These are phyloP conservation scores for Penicillium sp. DNA, from an alignment of 2,329 filamentous ascomycete species.

Conservation along the genomic window DNA sequence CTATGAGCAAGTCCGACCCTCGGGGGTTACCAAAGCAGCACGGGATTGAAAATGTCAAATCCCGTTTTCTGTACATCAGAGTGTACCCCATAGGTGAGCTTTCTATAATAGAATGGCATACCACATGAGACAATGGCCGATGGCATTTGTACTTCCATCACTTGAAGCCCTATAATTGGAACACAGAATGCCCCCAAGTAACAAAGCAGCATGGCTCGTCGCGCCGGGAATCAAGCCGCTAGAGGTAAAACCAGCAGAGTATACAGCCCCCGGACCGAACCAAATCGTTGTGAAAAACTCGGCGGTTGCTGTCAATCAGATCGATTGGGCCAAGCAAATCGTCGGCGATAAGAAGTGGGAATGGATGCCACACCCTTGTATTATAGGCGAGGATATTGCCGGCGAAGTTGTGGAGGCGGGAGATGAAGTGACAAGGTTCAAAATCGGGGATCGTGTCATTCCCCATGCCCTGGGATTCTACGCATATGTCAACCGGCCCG, in stretches of 20 bases:
- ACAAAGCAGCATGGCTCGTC: background rate
- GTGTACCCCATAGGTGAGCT: too few relatives aligned
- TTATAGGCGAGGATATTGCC: conserved; percentile 29
- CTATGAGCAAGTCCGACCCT: background rate
- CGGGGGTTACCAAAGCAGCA: background rate
- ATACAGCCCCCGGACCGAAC: background rate
- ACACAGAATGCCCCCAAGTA: background rate
- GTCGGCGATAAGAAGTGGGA: conserved; percentile 30
- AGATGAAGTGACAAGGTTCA: conserved; percentile 23
- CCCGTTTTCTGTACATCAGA: too few relatives aligned
- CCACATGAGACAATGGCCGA: too few relatives aligned
- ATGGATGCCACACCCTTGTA: conserved; percentile 26
- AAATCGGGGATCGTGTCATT: conserved; percentile 36
- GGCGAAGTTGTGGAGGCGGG: conserved; percentile 37
- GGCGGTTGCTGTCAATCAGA: conserved; percentile 29
- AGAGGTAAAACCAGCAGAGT: background rate
- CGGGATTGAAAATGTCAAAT: background rate
- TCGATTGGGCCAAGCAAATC: conserved; percentile 39
- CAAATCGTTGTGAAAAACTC: conserved; percentile 26
- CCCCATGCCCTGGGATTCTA: background rate
- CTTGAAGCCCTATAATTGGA: too few relatives aligned
- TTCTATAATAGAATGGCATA: too few relatives aligned
- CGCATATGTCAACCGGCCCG: conserved; percentile 5
- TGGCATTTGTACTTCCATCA: too few relatives aligned
- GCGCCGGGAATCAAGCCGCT: background rate